Evolutionary conservation across 2,329 filamentous ascomycete genomes (phyloP), one percentile per base, ranked within the genome.

Genomic region (Xylariaceae sp.): DNA sequence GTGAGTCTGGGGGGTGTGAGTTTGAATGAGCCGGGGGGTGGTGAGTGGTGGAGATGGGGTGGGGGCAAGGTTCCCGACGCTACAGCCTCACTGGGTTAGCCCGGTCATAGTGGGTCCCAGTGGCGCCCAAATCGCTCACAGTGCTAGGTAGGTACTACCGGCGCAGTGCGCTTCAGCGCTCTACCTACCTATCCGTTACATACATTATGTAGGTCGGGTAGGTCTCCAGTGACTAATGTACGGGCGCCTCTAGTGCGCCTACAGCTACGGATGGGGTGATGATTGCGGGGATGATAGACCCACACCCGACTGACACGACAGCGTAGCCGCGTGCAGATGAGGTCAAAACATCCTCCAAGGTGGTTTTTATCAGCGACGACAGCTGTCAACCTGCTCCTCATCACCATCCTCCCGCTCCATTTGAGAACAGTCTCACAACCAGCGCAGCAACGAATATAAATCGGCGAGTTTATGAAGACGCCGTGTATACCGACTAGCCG

Each of bases 341-440:
- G 62, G 61, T 59, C 53, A 60, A 65, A 62, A 54, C 56, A 56
- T 62, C 55, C 55, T 61, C 63, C 58, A 54, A 56, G 51, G 23
- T 45, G 42, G 54, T 58, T 55, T 56, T 55, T 59, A 45, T 56
- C 54, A 53, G 56, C 62, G 53, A 58, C 62, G 52, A 60, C 55
- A 61, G 54, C 39, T 59, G 60, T 61, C 34, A 35, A 45, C n/a
- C 49, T 51, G 34, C 50, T 52, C 55, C 56, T 39, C 56, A 17
- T 53, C 42, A 45, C 51, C 53, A 50, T 51, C 50, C 30, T 48
- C 39, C 57, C n/a, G 37, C 44, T 55, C 23, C 48, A 35, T 30
- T 53, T 13, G 37, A 3, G 9, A 7, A 47, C 5, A 23, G 11
- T 9, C 18, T 47, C 35, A 50, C 9, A 51, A 34, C 51, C n/a